These are phyloP conservation scores for Neonectria sp. DNA, from an alignment of 2,329 filamentous ascomycete genomes.

Conservation along the genomic window DNA sequence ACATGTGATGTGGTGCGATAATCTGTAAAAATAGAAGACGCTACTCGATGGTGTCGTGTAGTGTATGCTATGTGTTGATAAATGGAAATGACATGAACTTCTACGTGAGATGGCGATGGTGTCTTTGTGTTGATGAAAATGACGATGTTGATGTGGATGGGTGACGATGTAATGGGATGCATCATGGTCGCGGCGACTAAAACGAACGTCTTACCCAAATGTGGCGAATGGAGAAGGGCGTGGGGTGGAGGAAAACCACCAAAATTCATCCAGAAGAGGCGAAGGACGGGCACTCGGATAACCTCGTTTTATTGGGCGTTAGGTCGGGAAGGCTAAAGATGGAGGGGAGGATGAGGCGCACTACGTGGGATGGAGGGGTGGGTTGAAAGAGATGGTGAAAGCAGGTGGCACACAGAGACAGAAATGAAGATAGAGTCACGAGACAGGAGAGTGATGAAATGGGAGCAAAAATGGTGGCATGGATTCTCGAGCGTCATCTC, in stretches of 20 bases:
- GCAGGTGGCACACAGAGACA: slow-evolving; percentile 2
- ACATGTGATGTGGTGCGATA: slow-evolving; percentile 29
- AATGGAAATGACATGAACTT: slow-evolving; percentile 40
- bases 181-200: slow-evolving; percentile 22
- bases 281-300: slow-evolving; percentile 33
- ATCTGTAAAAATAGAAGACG: slow-evolving; percentile 48
- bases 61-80: slow-evolving; percentile 47
- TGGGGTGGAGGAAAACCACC: slow-evolving; percentile 44
- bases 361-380: slow-evolving; percentile 35
- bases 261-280: slow-evolving; percentile 31
- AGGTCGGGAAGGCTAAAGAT: slow-evolving; percentile 9
- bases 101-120: slow-evolving; percentile 24
- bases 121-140: slow-evolving; percentile 22
- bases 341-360: slow-evolving; percentile 29
- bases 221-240: slow-evolving; percentile 37
- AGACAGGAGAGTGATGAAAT: slow-evolving; percentile 25
- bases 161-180: slow-evolving; percentile 22
- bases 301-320: slow-evolving; percentile 40
- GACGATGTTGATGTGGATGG: slow-evolving; percentile 29
- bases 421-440: slow-evolving; percentile 22
- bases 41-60: slow-evolving; percentile 36
- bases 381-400: slow-evolving; percentile 15
- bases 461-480: slow-evolving; percentile 8
- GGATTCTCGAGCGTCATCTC: slow-evolving; percentile 19
- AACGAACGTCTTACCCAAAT: not conserved